Percentiles rank a stretch among this genome's conserved stretches.
phyloP scores from a whole-genome alignment of 108 stramenopile genomes.

The Mayamaea pseudoterrestris region DNA sequence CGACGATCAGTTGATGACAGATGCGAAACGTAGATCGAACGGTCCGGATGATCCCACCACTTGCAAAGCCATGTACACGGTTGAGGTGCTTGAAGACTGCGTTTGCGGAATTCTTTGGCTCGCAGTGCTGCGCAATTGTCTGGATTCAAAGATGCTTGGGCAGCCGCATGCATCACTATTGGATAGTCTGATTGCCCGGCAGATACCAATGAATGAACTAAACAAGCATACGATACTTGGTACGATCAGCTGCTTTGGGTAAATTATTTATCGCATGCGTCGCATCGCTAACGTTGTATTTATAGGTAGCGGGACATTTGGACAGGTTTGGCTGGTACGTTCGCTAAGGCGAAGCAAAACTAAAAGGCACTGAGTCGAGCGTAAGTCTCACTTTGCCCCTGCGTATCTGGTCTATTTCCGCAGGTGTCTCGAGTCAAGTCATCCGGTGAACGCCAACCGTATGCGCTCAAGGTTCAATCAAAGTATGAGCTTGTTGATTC shows the following conservation, averaged over 20 bases:
- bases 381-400: too few relatives aligned
- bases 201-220: neutral
- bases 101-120: constrained; percentile 49
- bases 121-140: constrained; percentile 31
- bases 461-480: constrained; percentile 80
- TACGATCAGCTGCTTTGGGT: neutral
- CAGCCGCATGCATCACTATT: neutral
- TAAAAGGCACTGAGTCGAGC: too few relatives aligned
- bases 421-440: constrained; percentile 21
- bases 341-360: too few relatives aligned
- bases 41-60: constrained; percentile 3
- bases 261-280: neutral
- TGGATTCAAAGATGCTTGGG: constrained; percentile 13
- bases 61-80: constrained; percentile 39
- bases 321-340: constrained; percentile 74
- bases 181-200: neutral
- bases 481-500: constrained; percentile 71
- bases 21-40: constrained; percentile 17
- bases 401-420: too few relatives aligned
- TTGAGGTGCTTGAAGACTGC: constrained; percentile 30
- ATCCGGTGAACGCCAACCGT: constrained; percentile 15
- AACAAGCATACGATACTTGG: neutral
- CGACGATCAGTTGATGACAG: constrained; percentile 41
- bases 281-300: constrained; percentile 13
- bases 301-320: constrained; percentile 87